phyloP scores from a whole-genome alignment of 2,329 filamentous ascomycete genomes.

The Colletotrichum aenigma region DNA sequence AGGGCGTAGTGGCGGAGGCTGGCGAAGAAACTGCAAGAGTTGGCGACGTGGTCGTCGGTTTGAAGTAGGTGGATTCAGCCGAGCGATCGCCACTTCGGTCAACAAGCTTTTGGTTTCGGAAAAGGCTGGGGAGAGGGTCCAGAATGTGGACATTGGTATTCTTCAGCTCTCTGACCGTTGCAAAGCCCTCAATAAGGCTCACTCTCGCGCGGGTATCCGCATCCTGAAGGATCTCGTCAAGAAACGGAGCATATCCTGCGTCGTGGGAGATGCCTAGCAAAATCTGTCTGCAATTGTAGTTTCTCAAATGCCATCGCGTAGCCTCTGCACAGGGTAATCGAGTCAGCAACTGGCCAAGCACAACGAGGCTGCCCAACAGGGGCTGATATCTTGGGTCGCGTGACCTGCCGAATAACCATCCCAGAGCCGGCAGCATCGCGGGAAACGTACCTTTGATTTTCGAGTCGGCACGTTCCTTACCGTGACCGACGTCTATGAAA shows the following conservation, averaged over 20 bases:
- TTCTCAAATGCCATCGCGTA: constrained; percentile 61
- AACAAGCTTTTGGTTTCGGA: constrained; percentile 58
- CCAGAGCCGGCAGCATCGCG: not conserved
- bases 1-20: constrained; percentile 22
- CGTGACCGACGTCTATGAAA: constrained; percentile 66
- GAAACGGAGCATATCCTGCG: constrained; percentile 62
- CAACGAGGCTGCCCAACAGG: not conserved
- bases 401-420: not conserved
- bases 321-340: constrained; percentile 40
- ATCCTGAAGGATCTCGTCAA: constrained; percentile 58
- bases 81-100: constrained; percentile 33
- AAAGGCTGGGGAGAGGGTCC: constrained; percentile 51
- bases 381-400: not conserved
- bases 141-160: constrained; percentile 51
- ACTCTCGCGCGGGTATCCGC: constrained; percentile 46
- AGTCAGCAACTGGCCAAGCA: not conserved
- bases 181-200: constrained; percentile 58
- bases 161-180: constrained; percentile 53
- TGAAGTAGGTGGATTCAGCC: constrained; percentile 1
- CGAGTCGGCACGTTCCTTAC: constrained; percentile 61
- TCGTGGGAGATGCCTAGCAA: constrained; percentile 68
- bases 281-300: constrained; percentile 66
- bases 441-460: constrained; percentile 61
- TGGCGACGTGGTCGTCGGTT: constrained; percentile 23
- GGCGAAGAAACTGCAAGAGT: constrained; percentile 28